phyloP scores from a whole-genome alignment of 176 grass and related monocot genomes.

The Tuctoria greenei region DNA sequence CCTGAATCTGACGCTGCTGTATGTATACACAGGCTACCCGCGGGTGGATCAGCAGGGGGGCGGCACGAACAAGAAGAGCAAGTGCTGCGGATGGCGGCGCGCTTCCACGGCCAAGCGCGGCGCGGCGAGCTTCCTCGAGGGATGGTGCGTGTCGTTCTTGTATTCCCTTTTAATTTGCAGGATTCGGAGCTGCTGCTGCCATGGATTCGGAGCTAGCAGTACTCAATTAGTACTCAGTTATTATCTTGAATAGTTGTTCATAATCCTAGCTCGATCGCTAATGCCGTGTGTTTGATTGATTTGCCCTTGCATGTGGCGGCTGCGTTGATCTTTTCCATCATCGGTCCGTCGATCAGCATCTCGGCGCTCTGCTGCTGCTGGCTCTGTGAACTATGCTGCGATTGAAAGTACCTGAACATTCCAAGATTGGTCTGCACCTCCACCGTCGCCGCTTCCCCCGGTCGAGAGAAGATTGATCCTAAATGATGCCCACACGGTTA shows the following conservation, averaged over 20 bases:
- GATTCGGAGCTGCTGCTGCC: no score
- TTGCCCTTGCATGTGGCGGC: slow-evolving; percentile 6
- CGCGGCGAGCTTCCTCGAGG: slow-evolving; percentile 44
- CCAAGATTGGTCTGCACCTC: no score
- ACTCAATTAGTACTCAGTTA: neutral
- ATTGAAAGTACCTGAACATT: slow-evolving; percentile 6
- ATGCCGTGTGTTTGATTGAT: neutral
- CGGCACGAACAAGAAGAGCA: slow-evolving; percentile 24
- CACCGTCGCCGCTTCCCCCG: no score
- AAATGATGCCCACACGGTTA: no score
- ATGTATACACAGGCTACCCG: slow-evolving; percentile 26
- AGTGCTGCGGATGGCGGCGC: slow-evolving; percentile 23
- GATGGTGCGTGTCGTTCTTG: slow-evolving; percentile 18
- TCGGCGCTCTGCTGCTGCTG: slow-evolving; percentile 57
- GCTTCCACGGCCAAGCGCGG: slow-evolving; percentile 1
- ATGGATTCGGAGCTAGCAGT: no score
- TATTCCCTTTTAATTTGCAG: neutral
- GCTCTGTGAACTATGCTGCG: slow-evolving; percentile 53
- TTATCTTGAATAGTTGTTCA: no score
- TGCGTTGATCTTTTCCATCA: neutral
- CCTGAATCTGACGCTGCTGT: neutral
- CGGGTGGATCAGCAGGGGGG: slow-evolving; percentile 3
- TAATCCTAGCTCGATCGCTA: neutral
- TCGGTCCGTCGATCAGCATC: slow-evolving; percentile 19
- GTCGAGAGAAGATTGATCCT: no score